phyloP scores from a whole-genome alignment of 106 monocot genomes.

The Allium sativum region DNA sequence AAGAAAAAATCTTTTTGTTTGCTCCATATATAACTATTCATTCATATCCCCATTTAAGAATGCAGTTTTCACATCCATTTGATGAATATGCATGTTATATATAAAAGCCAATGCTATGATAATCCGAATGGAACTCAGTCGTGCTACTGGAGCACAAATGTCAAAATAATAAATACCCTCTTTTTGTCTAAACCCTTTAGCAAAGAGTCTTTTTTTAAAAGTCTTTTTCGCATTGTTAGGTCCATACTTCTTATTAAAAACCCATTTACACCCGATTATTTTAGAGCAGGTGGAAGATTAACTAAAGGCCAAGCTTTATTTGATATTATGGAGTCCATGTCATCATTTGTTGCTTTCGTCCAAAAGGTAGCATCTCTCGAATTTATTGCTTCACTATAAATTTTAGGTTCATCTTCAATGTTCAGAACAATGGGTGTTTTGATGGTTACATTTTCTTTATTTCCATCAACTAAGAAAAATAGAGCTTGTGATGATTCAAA shows the following conservation, averaged over 20 bases:
- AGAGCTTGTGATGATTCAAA: slow-evolving; percentile 2
- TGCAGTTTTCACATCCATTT: slow-evolving; percentile 9
- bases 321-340: slow-evolving; percentile 6
- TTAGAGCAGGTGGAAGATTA: not conserved
- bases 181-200: not conserved
- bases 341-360: slow-evolving; percentile 3
- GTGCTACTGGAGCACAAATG: not conserved
- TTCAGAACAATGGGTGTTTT: not conserved
- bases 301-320: slow-evolving; percentile 5
- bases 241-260: slow-evolving; percentile 1
- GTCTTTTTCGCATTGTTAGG: not conserved
- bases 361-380: slow-evolving; percentile 7
- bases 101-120: not conserved
- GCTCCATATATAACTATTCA: slow-evolving; percentile 8
- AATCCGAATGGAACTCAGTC: not conserved
- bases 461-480: not conserved
- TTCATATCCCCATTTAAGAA: slow-evolving; percentile 9
- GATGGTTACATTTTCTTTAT: not conserved
- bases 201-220: not conserved
- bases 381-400: not conserved
- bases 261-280: slow-evolving; percentile 4
- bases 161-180: slow-evolving; percentile 5
- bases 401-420: slow-evolving; percentile 1
- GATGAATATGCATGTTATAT: slow-evolving; percentile 2
- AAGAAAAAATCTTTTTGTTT: slow-evolving; percentile 5